A percentile compares a stretch with the other conserved stretches of the same genome.
These are phyloP conservation scores for Durio zibethinus DNA, from an alignment of 345 rosid species.

Conservation along the genomic window DNA sequence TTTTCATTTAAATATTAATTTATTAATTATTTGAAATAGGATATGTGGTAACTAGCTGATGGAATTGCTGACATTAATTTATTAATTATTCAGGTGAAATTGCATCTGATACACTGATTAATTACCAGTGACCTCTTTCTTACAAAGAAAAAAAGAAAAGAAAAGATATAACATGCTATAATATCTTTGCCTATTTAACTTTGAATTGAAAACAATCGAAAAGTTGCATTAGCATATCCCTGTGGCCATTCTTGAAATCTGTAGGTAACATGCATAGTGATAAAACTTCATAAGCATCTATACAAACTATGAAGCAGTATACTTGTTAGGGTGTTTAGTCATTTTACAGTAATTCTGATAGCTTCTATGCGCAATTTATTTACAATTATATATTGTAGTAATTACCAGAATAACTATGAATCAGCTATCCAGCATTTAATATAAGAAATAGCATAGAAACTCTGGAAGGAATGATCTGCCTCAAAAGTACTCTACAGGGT, in stretches of 20 bases:
- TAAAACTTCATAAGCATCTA: not conserved
- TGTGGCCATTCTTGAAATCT: not conserved
- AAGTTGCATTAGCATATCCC: not conserved
- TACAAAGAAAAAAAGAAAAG: no score
- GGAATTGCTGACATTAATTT: no score
- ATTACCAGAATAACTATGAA: not conserved
- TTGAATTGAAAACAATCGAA: not conserved
- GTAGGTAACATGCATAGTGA: not conserved
- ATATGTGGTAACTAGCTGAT: no score
- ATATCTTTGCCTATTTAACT: not conserved
- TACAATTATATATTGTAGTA: not conserved
- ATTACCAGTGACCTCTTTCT: not conserved
- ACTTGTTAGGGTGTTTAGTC: not conserved
- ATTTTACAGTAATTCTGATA: not conserved
- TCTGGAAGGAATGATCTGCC: not conserved
- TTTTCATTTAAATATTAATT: no score
- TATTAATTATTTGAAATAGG: no score
- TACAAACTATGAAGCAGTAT: not conserved
- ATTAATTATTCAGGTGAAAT: not conserved
- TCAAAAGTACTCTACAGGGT: not conserved
- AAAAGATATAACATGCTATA: not conserved
- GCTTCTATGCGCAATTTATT: not conserved
- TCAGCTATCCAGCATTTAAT: not conserved
- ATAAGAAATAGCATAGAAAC: not conserved
- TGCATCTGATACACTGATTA: no score